Evolutionary conservation across 169 alveolate species (phyloP), one percentile per base, ranked within the genome.

Genomic region (Plasmodium chabaudi): DNA sequence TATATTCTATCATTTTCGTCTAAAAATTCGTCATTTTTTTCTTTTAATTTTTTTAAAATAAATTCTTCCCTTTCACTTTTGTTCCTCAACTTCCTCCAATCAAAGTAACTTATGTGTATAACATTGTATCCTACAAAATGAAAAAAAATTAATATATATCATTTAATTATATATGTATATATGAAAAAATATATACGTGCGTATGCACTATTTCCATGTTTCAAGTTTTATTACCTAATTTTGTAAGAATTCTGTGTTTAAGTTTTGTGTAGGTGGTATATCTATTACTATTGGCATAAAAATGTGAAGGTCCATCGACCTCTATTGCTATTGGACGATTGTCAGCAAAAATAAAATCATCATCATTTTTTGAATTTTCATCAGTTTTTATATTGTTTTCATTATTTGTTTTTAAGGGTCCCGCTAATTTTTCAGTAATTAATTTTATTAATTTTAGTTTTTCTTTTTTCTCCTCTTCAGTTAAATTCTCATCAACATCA

Each of bases 261-360:
- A 96, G 79, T 92, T 96, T 96, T 55, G 98, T 95, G 75, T 94
- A 94, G 5, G 96, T 95, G 0, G 96, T 94, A 91, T 96, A 94
- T 56, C 95, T 90, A 12, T 94, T 92, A 67, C 97, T 95, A 90
- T 96, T 95, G 25, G 98, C 97, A 56, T 96, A 96, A 71, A 96
- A 96, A 87, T 96, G 98, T 21, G 97, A 93, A 0, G 98, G 98
- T n/a, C 98, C 98, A 73, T 96, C 98, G 34, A 96, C 98, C 65
- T 96, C 98, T 34, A 96, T 96, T 25, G 97, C 97, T 39, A 92
- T 93, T 13, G 97, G 97, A 23, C 97, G 90, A 67, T 92, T 94
- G 56, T 87, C 91, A 9, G 96, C 97, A n/a, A 79, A 79, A 42
- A 79, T 65, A 2, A 82, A 79, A 25, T 79, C 71, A 55, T 67